Percentiles rank a stretch among this genome's conserved stretches.
Conservation (phyloP, 441 rosid genomes). For the Metrosideros polymorpha region DNA sequence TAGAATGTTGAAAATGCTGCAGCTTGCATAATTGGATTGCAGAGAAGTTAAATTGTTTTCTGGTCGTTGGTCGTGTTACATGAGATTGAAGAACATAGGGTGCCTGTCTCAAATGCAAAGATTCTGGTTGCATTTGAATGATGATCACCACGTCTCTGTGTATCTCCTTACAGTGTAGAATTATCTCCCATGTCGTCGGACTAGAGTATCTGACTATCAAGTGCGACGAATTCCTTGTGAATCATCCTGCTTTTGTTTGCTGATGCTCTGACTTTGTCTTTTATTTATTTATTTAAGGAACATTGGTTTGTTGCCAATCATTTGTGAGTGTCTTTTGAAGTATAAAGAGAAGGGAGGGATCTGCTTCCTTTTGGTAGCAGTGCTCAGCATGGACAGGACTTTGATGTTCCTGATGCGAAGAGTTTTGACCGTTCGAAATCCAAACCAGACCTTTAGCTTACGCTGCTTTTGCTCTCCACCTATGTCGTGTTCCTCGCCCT, state of each 20-base stretch:
- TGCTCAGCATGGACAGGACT: slow-evolving; percentile 9
- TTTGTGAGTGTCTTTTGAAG: background rate
- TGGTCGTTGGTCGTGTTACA: background rate
- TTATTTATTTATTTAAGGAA: background rate
- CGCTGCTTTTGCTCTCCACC: slow-evolving; percentile 11
- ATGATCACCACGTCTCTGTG: background rate
- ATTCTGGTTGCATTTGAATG: background rate
- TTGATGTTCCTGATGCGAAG: slow-evolving; percentile 9
- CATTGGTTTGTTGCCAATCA: background rate
- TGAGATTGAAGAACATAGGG: background rate
- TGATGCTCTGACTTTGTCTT: background rate
- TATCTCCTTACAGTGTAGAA: background rate
- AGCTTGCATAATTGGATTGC: background rate
- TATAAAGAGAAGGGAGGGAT: background rate
- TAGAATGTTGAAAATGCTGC: background rate
- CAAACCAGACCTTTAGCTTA: background rate
- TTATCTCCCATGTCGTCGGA: background rate
- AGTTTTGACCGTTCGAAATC: slow-evolving; percentile 3
- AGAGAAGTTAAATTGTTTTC: background rate
- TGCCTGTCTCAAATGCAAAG: background rate
- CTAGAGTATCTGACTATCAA: background rate
- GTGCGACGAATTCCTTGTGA: background rate
- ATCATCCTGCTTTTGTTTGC: background rate
- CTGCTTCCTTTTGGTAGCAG: background rate
- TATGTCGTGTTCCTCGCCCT: slow-evolving; percentile 7